Conservation (phyloP, 2,329 filamentous ascomycete species). For the Sarocladium strictum region DNA sequence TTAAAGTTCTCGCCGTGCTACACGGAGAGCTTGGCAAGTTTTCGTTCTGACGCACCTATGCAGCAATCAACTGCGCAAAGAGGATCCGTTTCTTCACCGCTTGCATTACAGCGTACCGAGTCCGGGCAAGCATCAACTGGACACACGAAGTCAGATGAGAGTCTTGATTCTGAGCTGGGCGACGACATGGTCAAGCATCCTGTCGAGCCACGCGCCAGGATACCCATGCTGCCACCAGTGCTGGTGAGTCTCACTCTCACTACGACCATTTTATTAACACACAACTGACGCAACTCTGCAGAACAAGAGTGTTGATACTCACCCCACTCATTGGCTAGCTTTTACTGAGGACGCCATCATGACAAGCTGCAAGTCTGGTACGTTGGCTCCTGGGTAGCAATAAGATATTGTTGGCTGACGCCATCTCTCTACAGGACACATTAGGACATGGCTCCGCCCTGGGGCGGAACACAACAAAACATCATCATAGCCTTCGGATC, state of each 20-base stretch:
- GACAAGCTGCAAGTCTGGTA: constrained; percentile 86
- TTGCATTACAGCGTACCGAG: constrained; percentile 48
- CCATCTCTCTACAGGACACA: constrained; percentile 10
- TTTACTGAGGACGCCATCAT: constrained; percentile 93
- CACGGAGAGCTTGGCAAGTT: background rate
- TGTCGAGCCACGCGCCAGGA: constrained; percentile 78
- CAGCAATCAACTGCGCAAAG: constrained; percentile 29
- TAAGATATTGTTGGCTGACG: background rate
- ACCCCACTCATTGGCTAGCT: constrained; percentile 84
- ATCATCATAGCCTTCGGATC: background rate
- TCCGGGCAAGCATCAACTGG: constrained; percentile 47
- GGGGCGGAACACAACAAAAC: constrained; percentile 8
- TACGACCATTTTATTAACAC: background rate
- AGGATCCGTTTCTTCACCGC: constrained; percentile 45
- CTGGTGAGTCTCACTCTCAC: constrained; percentile 51
- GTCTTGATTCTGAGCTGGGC: constrained; percentile 43
- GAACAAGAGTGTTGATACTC: constrained; percentile 77
- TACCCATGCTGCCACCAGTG: constrained; percentile 83
- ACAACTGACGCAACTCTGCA: constrained; percentile 26
- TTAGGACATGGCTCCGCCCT: constrained; percentile 16
- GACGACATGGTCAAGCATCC: constrained; percentile 65
- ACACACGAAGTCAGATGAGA: constrained; percentile 66
- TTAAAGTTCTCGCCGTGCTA: constrained; percentile 15
- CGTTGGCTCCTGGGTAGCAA: constrained; percentile 25
- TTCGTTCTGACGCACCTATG: background rate